Percentiles rank a stretch among this genome's conserved stretches.
These are phyloP conservation scores for Infundibulicybe gibba DNA, from an alignment of 768 basidiomycete species.

Conservation along the genomic window DNA sequence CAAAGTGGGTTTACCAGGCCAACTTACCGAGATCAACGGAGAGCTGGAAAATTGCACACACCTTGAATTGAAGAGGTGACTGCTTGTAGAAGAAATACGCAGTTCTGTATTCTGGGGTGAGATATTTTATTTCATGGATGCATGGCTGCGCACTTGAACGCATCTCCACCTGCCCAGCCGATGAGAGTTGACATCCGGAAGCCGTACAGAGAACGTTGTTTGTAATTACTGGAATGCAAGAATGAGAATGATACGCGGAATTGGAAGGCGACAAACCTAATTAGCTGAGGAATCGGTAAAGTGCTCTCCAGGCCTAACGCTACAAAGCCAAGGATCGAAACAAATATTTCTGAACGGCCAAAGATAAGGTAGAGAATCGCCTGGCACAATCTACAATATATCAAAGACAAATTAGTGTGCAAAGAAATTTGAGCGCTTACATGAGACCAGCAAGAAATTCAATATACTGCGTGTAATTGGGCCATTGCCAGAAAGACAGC, in stretches of 20 bases:
- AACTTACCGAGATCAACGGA: constrained; percentile 71
- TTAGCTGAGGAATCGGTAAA: constrained; percentile 80
- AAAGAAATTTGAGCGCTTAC: constrained; percentile 33
- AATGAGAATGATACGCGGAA: constrained; percentile 3
- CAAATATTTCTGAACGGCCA: constrained; percentile 54
- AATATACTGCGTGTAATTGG: constrained; percentile 70
- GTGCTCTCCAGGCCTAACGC: constrained; percentile 84
- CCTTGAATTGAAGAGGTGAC: constrained; percentile 78
- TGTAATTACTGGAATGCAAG: constrained; percentile 57
- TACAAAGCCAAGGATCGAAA: constrained; percentile 66
- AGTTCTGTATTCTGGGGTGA: constrained; percentile 39
- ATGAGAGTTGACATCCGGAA: constrained; percentile 80
- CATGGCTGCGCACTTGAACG: constrained; percentile 63
- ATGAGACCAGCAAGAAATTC: constrained; percentile 81
- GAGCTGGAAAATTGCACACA: constrained; percentile 80
- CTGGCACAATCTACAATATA: constrained; percentile 47
- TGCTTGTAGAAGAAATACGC: constrained; percentile 75
- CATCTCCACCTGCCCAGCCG: constrained; percentile 82
- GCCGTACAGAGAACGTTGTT: constrained; percentile 76
- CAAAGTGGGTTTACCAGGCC: neutral
- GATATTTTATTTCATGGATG: neutral
- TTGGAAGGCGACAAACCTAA: constrained; percentile 46
- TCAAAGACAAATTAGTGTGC: constrained; percentile 17
- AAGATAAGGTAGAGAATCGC: constrained; percentile 77
- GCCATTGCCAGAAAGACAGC: constrained; percentile 85